Percentiles rank a stretch among this genome's conserved stretches.
Evolutionary conservation across 306 rosid species (phyloP).

Genomic region (Vicia sativa): DNA sequence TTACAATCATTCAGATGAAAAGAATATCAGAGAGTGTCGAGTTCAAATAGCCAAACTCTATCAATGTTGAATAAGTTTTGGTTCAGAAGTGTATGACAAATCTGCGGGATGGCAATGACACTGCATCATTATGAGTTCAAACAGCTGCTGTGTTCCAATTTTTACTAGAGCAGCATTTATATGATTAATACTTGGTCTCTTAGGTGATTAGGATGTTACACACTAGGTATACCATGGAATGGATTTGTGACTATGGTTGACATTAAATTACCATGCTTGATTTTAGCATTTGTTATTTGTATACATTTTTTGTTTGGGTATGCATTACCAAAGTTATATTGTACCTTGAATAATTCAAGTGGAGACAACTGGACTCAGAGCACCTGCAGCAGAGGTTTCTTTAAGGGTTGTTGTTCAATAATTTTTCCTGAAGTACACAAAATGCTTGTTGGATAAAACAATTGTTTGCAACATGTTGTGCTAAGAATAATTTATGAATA

Average conservation of each 20-base stretch:
- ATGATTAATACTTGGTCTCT: slow-evolving; percentile 16
- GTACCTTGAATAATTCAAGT: not conserved
- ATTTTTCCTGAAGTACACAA: too few species aligned
- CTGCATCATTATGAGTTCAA: slow-evolving; percentile 15
- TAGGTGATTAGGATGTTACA: too few species aligned
- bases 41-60: slow-evolving; percentile 12
- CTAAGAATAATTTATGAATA: too few species aligned
- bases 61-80: slow-evolving; percentile 10
- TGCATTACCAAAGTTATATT: not conserved
- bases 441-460: too few species aligned
- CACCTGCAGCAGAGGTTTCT: too few species aligned
- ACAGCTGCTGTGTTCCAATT: slow-evolving; percentile 6
- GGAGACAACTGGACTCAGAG: not conserved
- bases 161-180: slow-evolving; percentile 26
- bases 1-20: slow-evolving; percentile 23
- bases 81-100: not conserved
- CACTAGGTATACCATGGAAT: too few species aligned
- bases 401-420: too few species aligned
- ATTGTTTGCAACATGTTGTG: too few species aligned
- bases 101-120: slow-evolving; percentile 2
- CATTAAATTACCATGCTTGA: too few species aligned
- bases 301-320: too few species aligned
- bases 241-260: too few species aligned
- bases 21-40: slow-evolving; percentile 1
- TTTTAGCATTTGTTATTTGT: too few species aligned